Evolutionary conservation across 2,329 filamentous ascomycete genomes (phyloP), one percentile per base, ranked within the genome.

Genomic region (Meredithiella fracta): DNA sequence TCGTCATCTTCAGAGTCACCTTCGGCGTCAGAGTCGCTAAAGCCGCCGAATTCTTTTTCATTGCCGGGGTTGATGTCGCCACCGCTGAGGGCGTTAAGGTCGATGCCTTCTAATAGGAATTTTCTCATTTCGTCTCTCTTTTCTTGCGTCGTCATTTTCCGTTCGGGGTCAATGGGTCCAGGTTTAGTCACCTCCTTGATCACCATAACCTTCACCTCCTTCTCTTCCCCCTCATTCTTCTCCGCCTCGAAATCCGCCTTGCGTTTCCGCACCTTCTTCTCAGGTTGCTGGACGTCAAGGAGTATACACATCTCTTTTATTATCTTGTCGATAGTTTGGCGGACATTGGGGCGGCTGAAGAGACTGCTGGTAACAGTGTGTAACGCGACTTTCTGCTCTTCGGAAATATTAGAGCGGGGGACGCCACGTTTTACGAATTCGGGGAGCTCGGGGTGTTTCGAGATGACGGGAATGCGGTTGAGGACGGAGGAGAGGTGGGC

Each of bases 361-460:
- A 81, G 66, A 6, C 70, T 72, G 58, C 77, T 80, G 25, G 78
- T 80, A 53, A 81, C 77, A 63, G 80, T 80, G 62, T 80, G 77
- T 25, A 79, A 66, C 2, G 74, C 71, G 0, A 65, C 61, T 54
- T 67, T 69, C 61, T 79, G 74, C 53, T 79, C 76, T 47, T 75
- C 73, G 1, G 73, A 69, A 2, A 79, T 64, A 1, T 74, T 67
- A 2, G 74, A 73, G 60, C 75, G 78, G 15, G 74, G 67, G 0
- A 77, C 64, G 25, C 71, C 69, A 15, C 63, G 65, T 55, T 70
- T 72, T 40, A 79, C 67, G 17, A 71, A 67, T 50, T 72, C 67
- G 44, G 77, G 76, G 14, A 79, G 68, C 53, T 70, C 67, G n/a
- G 72, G 67, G 1, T 73, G 71, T 54, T 73, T 72, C 60, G 75